Evolutionary conservation across 768 basidiomycete species (phyloP).

Genomic region (Filobasidium floriforme): DNA sequence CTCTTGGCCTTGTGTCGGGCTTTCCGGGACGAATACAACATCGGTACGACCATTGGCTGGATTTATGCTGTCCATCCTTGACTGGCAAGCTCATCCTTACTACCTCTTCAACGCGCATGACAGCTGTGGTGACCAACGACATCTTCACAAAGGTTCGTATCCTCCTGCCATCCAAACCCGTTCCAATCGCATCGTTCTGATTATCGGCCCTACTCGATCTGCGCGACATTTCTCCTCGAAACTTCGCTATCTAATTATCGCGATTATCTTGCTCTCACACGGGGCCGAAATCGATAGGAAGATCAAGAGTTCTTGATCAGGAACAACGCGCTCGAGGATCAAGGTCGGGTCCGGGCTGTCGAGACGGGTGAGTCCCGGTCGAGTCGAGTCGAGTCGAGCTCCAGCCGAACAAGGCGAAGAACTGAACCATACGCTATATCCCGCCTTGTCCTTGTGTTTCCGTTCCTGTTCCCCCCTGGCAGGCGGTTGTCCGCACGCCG

Average conservation of each 20-base stretch:
- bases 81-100: neutral
- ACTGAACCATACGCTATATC: neutral
- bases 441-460: too few species aligned
- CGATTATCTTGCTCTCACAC: neutral
- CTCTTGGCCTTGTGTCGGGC: conserved; percentile 80
- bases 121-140: conserved; percentile 97
- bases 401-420: neutral
- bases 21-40: conserved; percentile 76
- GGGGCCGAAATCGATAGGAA: conserved; percentile 55
- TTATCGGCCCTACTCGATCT: too few species aligned
- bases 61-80: neutral
- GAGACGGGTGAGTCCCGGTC: conserved; percentile 57
- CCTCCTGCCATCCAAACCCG: neutral
- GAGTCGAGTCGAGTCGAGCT: neutral
- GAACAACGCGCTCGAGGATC: conserved; percentile 74
- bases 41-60: conserved; percentile 57
- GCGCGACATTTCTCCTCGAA: neutral
- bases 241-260: too few species aligned
- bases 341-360: conserved; percentile 79
- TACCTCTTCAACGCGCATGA: conserved; percentile 1
- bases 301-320: conserved; percentile 96
- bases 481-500: conserved; percentile 88
- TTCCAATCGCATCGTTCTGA: too few species aligned
- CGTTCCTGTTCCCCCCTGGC: neutral
- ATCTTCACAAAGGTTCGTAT: conserved; percentile 72